phyloP scores from a whole-genome alignment of 345 rosid genomes.

The Combretum micranthum region DNA sequence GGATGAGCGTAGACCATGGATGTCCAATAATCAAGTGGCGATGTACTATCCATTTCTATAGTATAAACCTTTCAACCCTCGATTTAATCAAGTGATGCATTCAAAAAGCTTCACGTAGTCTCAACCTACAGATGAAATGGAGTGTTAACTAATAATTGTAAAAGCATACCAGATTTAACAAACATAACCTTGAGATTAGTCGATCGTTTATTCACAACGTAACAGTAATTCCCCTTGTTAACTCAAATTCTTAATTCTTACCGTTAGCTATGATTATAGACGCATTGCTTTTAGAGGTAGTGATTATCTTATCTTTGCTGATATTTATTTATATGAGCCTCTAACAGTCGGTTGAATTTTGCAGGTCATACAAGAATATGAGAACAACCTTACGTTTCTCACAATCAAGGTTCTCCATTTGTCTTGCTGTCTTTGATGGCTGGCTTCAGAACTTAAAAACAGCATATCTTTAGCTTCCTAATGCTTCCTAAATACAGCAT shows the following conservation, averaged over 20 bases:
- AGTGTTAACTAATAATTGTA: too few relatives aligned
- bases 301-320: neutral
- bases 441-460: neutral
- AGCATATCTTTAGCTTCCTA: too few relatives aligned
- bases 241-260: too few relatives aligned
- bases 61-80: neutral
- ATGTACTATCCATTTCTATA: slow-evolving; percentile 17
- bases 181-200: too few relatives aligned
- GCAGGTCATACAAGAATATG: slow-evolving; percentile 62
- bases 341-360: slow-evolving; percentile 4
- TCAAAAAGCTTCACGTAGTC: too few relatives aligned
- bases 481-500: neutral
- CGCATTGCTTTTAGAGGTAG: too few relatives aligned
- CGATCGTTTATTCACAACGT: too few relatives aligned
- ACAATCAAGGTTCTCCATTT: slow-evolving; percentile 48
- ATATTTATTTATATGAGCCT: neutral
- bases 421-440: neutral
- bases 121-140: too few relatives aligned
- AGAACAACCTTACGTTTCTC: slow-evolving; percentile 62
- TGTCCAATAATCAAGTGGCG: slow-evolving; percentile 25
- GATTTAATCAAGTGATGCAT: too few relatives aligned
- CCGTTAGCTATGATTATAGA: too few relatives aligned
- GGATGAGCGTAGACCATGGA: slow-evolving; percentile 43
- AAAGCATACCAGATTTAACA: too few relatives aligned
- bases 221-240: too few relatives aligned